Conservation (phyloP, 1,284 basidiomycete genomes). For the Trichosporon asahii region DNA sequence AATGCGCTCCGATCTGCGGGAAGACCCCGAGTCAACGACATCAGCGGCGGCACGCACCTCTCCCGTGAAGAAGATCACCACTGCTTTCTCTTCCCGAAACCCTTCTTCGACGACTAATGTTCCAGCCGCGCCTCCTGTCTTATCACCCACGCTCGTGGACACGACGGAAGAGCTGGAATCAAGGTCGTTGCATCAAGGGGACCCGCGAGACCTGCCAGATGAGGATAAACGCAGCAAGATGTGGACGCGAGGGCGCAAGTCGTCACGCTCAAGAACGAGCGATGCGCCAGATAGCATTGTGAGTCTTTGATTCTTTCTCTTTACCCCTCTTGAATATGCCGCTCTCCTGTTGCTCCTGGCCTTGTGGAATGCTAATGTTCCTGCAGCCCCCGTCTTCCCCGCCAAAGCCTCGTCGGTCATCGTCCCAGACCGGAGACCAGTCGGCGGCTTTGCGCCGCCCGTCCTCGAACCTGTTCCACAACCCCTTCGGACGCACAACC, state of each 20-base stretch:
- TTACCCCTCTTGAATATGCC: neutral
- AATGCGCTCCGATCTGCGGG: constrained; percentile 7
- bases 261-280: constrained; percentile 1
- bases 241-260: constrained; percentile 7
- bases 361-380: constrained; percentile 6
- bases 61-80: constrained; percentile 6
- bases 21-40: neutral
- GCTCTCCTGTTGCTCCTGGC: neutral
- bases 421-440: neutral
- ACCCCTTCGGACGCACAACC: constrained; percentile 40
- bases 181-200: constrained; percentile 1
- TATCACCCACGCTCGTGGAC: neutral
- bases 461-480: constrained; percentile 40
- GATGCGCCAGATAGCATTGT: constrained; percentile 1
- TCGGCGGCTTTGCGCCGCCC: constrained; percentile 28
- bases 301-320: neutral
- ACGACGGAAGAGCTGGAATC: constrained; percentile 3
- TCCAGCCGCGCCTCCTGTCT: neutral
- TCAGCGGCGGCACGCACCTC: constrained; percentile 1
- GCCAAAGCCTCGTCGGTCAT: neutral
- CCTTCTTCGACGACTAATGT: constrained; percentile 7
- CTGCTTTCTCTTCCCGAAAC: constrained; percentile 3
- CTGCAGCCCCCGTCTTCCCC: constrained; percentile 12
- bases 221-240: constrained; percentile 3
- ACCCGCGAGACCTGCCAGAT: neutral